Conservation (phyloP, 1,284 basidiomycete species). For the Trichosporon ovoides region DNA sequence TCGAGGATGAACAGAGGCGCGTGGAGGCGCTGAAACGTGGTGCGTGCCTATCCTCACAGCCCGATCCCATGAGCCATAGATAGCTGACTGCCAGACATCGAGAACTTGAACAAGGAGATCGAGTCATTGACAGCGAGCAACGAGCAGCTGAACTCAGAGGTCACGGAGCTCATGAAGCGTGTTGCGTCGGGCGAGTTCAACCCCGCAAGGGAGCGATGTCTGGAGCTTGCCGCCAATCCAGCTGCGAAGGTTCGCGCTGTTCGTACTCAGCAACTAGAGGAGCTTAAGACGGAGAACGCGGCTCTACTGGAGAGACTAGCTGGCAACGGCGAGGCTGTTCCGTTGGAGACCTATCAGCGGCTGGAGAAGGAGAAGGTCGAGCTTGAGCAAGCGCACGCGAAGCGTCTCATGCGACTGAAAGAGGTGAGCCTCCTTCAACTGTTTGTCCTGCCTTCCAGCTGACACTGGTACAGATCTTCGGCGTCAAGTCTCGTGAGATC, state of each 20-base stretch:
- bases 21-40: constrained; percentile 23
- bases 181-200: constrained; percentile 54
- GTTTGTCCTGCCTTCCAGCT: not conserved
- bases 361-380: constrained; percentile 48
- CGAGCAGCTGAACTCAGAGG: constrained; percentile 49
- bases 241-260: constrained; percentile 51
- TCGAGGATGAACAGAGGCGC: constrained; percentile 26
- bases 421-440: constrained; percentile 38
- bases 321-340: constrained; percentile 32
- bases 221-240: constrained; percentile 52
- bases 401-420: constrained; percentile 52
- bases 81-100: constrained; percentile 11
- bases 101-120: constrained; percentile 24
- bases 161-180: constrained; percentile 50
- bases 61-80: not conserved
- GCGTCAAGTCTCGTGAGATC: constrained; percentile 54
- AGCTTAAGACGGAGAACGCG: constrained; percentile 52
- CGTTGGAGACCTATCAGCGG: constrained; percentile 50
- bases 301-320: constrained; percentile 47
- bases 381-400: constrained; percentile 52
- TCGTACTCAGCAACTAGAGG: constrained; percentile 50
- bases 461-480: constrained; percentile 42
- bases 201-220: constrained; percentile 47
- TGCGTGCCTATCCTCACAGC: constrained; percentile 9
- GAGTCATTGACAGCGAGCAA: constrained; percentile 47